Evolutionary conservation across 1,139 yeast genomes (phyloP), one percentile per base, ranked within the genome.

Genomic region (Magnusiomyces tetraspermus): DNA sequence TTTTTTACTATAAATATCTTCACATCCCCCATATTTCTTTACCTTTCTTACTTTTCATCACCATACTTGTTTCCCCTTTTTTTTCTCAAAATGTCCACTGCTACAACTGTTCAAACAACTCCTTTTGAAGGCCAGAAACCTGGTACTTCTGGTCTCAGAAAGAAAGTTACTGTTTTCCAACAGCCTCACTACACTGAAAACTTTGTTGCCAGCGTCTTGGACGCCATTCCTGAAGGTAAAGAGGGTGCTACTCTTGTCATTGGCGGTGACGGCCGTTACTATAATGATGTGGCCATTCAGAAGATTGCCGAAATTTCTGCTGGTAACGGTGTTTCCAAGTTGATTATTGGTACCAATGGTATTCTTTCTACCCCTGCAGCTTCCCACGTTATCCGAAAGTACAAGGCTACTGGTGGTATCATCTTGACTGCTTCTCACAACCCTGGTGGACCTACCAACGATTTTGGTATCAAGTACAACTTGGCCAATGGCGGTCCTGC

Each of bases 401-500:
- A 74, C 60, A 67, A 76, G 53, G 86, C 88, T 57, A 90, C 97
- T 8, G 98, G 98, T 58, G 98, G 97, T 57, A 89, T 92, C 69
- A 88, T 94, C 59, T 76, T 92, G 65, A 92, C 98, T 22, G 98
- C 98, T 2, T 85, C 96, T 37, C 98, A 92, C 71, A 92, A 92
- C 71, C 98, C 98, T n/a, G 98, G 98, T 67, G 97, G 97, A 5
- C 97, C 97, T 56, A 72, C 77, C 38, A 82, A 87, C 58, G 98
- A 92, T 67, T 79, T 90, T 69, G 98, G 98, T 55, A 92, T 92
- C 74, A 92, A 92, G 74, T 92, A 92, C 75, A 92, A 92, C 70
- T 76, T 94, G 70, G 80, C 87, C 58, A 90, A 92, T 65, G 98
- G 98, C 59, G 98, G 97, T 1, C 98, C 98, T 42, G 98, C 98